Conservation (phyloP, 306 rosid genomes). For the Carpinus viminea region DNA sequence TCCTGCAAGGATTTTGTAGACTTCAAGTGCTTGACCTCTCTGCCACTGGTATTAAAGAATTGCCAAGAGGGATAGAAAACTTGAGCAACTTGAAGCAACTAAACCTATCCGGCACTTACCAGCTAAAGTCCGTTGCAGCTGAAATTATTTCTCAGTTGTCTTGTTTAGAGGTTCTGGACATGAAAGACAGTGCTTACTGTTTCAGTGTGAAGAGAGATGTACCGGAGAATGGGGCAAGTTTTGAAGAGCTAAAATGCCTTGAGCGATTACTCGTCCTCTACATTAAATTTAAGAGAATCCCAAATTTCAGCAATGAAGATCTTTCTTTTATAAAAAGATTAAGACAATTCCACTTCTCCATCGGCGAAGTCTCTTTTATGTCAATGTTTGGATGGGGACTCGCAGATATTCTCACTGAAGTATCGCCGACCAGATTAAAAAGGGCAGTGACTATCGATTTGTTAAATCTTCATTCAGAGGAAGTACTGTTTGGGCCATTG, state of each 20-base stretch:
- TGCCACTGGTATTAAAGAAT: slow-evolving; percentile 8
- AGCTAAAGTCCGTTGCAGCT: neutral
- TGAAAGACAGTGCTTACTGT: slow-evolving; percentile 2
- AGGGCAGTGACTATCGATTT: no score
- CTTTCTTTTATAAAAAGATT: slow-evolving; percentile 7
- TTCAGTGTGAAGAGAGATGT: neutral
- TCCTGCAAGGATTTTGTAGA: slow-evolving; percentile 14
- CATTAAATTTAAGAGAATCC: slow-evolving; percentile 14
- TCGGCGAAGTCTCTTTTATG: no score
- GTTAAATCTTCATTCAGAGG: no score
- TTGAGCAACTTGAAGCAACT: slow-evolving; percentile 21
- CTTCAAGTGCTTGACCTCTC: slow-evolving; percentile 23
- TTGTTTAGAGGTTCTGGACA: slow-evolving; percentile 22
- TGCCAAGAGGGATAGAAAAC: slow-evolving; percentile 18
- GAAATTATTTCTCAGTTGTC: slow-evolving; percentile 20
- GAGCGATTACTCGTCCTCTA: neutral
- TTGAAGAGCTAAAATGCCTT: slow-evolving; percentile 26
- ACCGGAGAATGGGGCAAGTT: neutral
- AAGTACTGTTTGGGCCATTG: no score
- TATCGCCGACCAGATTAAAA: no score
- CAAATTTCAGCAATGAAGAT: neutral
- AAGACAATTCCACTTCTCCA: no score
- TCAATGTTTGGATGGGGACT: no score
- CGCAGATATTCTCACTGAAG: no score
- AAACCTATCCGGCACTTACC: slow-evolving; percentile 18